Evolutionary conservation across 1,284 basidiomycete genomes (phyloP).

Genomic region (Tilletia walkeri): DNA sequence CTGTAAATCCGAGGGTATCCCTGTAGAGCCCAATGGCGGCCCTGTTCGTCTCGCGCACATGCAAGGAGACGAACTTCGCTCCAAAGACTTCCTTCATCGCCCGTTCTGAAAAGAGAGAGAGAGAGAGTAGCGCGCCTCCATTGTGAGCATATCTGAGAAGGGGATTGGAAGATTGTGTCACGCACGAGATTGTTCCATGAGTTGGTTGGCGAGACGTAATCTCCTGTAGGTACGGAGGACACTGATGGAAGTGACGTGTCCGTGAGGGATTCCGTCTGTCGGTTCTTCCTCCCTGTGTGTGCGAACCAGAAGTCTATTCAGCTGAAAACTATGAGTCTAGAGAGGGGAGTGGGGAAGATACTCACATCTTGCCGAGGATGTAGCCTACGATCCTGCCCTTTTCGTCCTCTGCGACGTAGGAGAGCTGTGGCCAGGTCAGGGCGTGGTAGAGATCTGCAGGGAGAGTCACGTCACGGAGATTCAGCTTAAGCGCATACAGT

Average conservation of each 20-base stretch:
- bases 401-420: conserved; percentile 87
- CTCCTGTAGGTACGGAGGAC: conserved; percentile 52
- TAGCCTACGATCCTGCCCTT: conserved; percentile 89
- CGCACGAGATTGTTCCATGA: conserved; percentile 55
- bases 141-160: no score
- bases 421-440: conserved; percentile 88
- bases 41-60: conserved; percentile 53
- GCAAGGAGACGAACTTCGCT: conserved; percentile 51
- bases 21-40: conserved; percentile 54
- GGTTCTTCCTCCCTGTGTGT: conserved; percentile 50
- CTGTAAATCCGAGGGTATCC: conserved; percentile 52
- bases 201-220: conserved; percentile 52
- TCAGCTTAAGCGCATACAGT: no score
- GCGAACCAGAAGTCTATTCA: no score
- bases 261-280: conserved; percentile 52
- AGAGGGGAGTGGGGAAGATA: not conserved
- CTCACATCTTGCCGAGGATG: conserved; percentile 83
- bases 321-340: not conserved
- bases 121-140: no score
- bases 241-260: conserved; percentile 54
- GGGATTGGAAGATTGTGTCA: conserved; percentile 9
- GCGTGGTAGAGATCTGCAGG: conserved; percentile 79
- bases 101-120: conserved; percentile 33
- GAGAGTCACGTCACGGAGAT: not conserved
- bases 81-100: conserved; percentile 54